Conservation (phyloP, 768 basidiomycete species). For the Rhodotorula taiwanensis region DNA sequence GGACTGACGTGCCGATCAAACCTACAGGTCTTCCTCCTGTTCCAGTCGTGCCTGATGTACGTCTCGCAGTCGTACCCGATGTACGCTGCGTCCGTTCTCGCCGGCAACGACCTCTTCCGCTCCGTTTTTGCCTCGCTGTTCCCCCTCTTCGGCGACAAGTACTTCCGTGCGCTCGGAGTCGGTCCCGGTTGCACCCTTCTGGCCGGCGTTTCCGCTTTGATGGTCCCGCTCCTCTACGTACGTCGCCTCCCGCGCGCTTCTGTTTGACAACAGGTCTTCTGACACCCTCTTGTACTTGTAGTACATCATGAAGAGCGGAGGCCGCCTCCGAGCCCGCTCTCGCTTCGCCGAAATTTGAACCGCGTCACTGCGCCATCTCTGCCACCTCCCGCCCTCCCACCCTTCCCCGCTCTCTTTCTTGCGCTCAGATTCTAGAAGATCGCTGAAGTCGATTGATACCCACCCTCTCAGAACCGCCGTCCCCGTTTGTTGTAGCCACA, state of each 20-base stretch:
- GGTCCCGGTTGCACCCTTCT: conserved; percentile 43
- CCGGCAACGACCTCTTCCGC: conserved; percentile 45
- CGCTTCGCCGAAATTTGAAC: neutral
- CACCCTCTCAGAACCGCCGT: too few species aligned
- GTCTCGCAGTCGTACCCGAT: conserved; percentile 35
- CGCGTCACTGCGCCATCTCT: too few species aligned
- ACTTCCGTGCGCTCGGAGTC: conserved; percentile 43
- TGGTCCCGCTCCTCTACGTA: conserved; percentile 43
- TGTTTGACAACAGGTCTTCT: neutral
- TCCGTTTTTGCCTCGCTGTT: conserved; percentile 39
- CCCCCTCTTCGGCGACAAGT: conserved; percentile 40
- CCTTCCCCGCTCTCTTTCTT: too few species aligned
- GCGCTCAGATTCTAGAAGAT: too few species aligned
- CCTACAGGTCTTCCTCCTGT: conserved; percentile 14
- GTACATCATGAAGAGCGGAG: conserved; percentile 25
- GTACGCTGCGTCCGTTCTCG: conserved; percentile 45
- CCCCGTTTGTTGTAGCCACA: too few species aligned
- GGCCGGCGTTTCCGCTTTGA: conserved; percentile 42
- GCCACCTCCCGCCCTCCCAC: too few species aligned
- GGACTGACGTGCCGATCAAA: too few species aligned
- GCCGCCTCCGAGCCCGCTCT: conserved; percentile 15
- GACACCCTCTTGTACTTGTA: neutral
- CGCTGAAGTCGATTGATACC: too few species aligned
- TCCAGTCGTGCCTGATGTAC: conserved; percentile 22
- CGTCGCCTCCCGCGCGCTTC: conserved; percentile 4